phyloP scores from a whole-genome alignment of 345 rosid species.

The Lepidium sativum region DNA sequence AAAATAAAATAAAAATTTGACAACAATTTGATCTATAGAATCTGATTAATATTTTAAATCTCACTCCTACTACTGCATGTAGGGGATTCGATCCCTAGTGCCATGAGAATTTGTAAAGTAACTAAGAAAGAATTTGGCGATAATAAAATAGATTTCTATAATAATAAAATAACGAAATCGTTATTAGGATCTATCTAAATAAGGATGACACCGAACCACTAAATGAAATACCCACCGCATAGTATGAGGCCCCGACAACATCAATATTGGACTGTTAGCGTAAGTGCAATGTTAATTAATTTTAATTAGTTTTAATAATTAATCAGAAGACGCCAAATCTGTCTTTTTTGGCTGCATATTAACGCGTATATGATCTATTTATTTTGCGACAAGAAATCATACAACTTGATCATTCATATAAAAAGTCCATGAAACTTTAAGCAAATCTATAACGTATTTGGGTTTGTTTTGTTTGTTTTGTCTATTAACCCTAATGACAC shows the following conservation, averaged over 20 bases:
- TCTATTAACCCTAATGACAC: background rate
- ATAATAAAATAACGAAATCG: too few species aligned
- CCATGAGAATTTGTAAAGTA: too few species aligned
- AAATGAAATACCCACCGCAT: background rate
- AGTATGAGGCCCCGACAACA: background rate
- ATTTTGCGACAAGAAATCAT: background rate
- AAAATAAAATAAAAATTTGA: too few species aligned
- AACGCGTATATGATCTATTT: background rate
- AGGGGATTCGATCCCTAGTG: too few species aligned
- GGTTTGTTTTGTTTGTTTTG: background rate
- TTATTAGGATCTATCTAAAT: too few species aligned
- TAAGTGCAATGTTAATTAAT: background rate
- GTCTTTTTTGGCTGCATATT: background rate
- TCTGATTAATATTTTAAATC: too few species aligned
- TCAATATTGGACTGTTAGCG: background rate
- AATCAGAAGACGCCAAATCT: background rate
- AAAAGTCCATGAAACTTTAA: background rate
- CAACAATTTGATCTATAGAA: too few species aligned
- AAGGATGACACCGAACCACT: background rate
- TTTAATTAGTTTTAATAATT: background rate
- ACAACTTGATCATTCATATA: background rate
- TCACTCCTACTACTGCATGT: too few species aligned
- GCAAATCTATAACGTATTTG: background rate
- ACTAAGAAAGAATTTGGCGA: too few species aligned
- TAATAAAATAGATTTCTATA: too few species aligned